Evolutionary conservation across 2,329 filamentous ascomycete genomes (phyloP).

Genomic region (Macrophomina pseudophaseolina): DNA sequence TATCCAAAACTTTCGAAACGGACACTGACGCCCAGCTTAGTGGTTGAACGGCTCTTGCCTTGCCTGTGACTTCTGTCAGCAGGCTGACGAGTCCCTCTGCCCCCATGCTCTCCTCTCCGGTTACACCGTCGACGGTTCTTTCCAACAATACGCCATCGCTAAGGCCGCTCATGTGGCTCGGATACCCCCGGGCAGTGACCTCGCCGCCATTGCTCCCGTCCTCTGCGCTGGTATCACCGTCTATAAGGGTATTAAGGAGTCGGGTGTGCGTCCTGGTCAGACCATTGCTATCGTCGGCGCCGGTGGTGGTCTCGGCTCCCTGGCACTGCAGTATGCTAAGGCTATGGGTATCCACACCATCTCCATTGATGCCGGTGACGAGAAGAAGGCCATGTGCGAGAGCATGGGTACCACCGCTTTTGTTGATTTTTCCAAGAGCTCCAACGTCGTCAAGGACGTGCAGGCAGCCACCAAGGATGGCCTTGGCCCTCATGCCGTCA

Average conservation of each 20-base stretch:
- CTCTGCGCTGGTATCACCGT: constrained; percentile 87
- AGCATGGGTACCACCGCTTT: constrained; percentile 73
- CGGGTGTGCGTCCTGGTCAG: constrained; percentile 73
- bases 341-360: constrained; percentile 86
- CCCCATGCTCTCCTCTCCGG: constrained; percentile 76
- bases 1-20: background rate
- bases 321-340: constrained; percentile 86
- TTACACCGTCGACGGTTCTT: constrained; percentile 90
- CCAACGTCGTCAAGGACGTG: constrained; percentile 83
- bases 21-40: constrained; percentile 36
- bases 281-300: constrained; percentile 85
- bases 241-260: constrained; percentile 91
- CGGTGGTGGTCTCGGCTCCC: constrained; percentile 78
- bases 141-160: constrained; percentile 90
- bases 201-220: constrained; percentile 79
- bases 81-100: constrained; percentile 83
- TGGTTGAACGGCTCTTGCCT: constrained; percentile 92
- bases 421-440: constrained; percentile 78
- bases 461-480: constrained; percentile 80
- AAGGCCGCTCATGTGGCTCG: constrained; percentile 85
- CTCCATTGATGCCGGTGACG: constrained; percentile 81
- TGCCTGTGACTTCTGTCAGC: constrained; percentile 76
- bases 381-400: constrained; percentile 73
- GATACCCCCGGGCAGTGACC: constrained; percentile 75
- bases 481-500: constrained; percentile 82